Evolutionary conservation across 345 rosid species (phyloP).

Genomic region (Jatropha curcas): DNA sequence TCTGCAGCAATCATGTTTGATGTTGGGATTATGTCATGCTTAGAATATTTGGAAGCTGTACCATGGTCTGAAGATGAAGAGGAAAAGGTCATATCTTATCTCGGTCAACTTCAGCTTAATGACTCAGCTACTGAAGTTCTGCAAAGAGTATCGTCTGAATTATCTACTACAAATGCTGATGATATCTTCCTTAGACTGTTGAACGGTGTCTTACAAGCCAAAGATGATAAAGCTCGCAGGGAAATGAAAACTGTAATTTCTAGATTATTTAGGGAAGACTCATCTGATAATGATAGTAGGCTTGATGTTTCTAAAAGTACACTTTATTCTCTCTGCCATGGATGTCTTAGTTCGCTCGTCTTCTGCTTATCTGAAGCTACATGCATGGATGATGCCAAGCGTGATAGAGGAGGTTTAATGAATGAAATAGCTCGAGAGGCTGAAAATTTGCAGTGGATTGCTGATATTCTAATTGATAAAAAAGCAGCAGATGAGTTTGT

Average conservation of each 20-base stretch:
- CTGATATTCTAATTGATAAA: conserved; percentile 67
- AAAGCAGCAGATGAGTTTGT: conserved; percentile 73
- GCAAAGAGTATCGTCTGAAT: conserved; percentile 69
- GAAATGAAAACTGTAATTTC: conserved; percentile 81
- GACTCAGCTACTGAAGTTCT: conserved; percentile 56
- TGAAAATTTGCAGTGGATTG: conserved; percentile 87
- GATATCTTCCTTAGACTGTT: conserved; percentile 68
- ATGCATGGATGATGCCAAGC: conserved; percentile 41
- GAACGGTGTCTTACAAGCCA: conserved; percentile 71
- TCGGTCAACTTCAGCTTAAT: conserved; percentile 66
- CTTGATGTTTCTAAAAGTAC: conserved; percentile 64
- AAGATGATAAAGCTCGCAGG: conserved; percentile 86
- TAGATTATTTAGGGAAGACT: conserved; percentile 64
- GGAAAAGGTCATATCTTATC: conserved; percentile 56
- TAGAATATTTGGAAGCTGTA: conserved; percentile 85
- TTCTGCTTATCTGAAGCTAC: conserved; percentile 81
- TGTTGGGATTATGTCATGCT: conserved; percentile 63
- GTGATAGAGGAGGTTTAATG: conserved; percentile 73
- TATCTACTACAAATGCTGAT: conserved; percentile 53
- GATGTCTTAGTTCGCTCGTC: conserved; percentile 70
- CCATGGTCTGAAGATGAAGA: conserved; percentile 94
- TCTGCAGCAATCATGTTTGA: conserved; percentile 78
- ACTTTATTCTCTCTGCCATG: conserved; percentile 74
- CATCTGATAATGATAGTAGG: conserved; percentile 36
- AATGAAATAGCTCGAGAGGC: conserved; percentile 87